Evolutionary conservation across 129 eudicot genomes (phyloP).

Genomic region (Lactuca sativa): DNA sequence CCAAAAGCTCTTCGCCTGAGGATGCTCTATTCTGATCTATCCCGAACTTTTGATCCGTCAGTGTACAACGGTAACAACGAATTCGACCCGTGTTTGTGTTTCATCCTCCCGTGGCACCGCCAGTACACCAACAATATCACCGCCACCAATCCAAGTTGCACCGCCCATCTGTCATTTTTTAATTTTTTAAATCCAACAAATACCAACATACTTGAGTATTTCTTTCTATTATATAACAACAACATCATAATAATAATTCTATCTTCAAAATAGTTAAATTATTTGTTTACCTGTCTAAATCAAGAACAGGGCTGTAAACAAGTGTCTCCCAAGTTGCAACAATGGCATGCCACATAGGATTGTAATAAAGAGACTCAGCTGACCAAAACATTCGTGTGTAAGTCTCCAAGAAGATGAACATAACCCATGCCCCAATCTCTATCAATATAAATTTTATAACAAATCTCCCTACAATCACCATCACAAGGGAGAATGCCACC

Average conservation of each 20-base stretch:
- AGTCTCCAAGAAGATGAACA: conserved; percentile 91
- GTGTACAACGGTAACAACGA: conserved; percentile 65
- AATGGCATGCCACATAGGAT: conserved; percentile 88
- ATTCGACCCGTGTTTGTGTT: conserved; percentile 56
- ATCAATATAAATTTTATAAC: conserved; percentile 73
- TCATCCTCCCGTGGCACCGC: conserved; percentile 84
- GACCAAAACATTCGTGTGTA: conserved; percentile 99
- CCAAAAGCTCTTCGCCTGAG: conserved; percentile 17
- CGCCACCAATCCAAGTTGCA: conserved; percentile 55
- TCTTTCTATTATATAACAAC: too few relatives aligned
- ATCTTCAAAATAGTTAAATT: too few relatives aligned
- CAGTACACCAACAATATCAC: conserved; percentile 63
- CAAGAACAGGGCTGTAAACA: conserved; percentile 90
- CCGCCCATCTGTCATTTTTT: conserved; percentile 65
- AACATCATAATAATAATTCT: too few relatives aligned
- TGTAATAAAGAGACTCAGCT: conserved; percentile 93
- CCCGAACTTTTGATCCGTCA: conserved; percentile 47
- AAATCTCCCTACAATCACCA: conserved; percentile 95
- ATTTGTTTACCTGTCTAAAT: conserved; percentile 81
- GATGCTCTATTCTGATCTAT: conserved; percentile 68
- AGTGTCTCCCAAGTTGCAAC: conserved; percentile 92
- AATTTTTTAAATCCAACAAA: not conserved
- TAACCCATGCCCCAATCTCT: conserved; percentile 93
- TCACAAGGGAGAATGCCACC: conserved; percentile 94
- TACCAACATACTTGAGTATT: not conserved